Evolutionary conservation across 306 rosid species (phyloP).

Genomic region (Clitoria ternatea): DNA sequence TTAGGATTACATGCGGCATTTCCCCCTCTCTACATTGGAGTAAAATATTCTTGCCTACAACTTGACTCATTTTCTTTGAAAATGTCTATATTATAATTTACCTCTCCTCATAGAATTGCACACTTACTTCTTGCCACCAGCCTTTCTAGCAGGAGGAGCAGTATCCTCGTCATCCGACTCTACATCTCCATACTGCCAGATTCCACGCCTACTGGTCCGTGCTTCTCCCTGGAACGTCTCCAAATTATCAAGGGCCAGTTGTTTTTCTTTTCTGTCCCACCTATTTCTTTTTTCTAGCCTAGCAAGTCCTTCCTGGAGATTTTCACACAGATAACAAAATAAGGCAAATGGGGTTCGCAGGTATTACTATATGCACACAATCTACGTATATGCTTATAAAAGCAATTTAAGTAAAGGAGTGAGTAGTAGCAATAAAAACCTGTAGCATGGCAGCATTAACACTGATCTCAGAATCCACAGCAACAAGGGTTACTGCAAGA

Average conservation of each 20-base stretch:
- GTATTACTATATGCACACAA: background rate
- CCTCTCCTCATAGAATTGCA: background rate
- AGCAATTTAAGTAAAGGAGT: background rate
- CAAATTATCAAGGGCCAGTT: slow-evolving; percentile 52
- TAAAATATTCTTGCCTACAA: slow-evolving; percentile 33
- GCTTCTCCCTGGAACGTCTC: slow-evolving; percentile 75
- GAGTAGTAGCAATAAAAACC: slow-evolving; percentile 39
- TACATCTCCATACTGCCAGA: slow-evolving; percentile 78
- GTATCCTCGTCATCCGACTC: slow-evolving; percentile 74
- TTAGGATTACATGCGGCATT: slow-evolving; percentile 34
- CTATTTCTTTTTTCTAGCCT: slow-evolving; percentile 54
- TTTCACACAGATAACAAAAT: slow-evolving; percentile 4
- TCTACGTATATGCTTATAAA: background rate
- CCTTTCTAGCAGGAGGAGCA: slow-evolving; percentile 52
- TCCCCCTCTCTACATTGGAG: slow-evolving; percentile 25
- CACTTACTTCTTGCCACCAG: slow-evolving; percentile 48
- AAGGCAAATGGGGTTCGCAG: background rate
- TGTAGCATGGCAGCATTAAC: slow-evolving; percentile 70
- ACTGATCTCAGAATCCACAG: slow-evolving; percentile 65
- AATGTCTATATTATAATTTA: slow-evolving; percentile 25
- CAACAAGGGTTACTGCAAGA: slow-evolving; percentile 58
- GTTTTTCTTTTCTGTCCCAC: slow-evolving; percentile 56
- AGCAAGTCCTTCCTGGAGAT: slow-evolving; percentile 74
- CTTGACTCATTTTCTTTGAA: slow-evolving; percentile 24
- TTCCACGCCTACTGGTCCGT: slow-evolving; percentile 50